Evolutionary conservation across 1,284 basidiomycete species (phyloP).

Genomic region (Rhizoctonia solani): DNA sequence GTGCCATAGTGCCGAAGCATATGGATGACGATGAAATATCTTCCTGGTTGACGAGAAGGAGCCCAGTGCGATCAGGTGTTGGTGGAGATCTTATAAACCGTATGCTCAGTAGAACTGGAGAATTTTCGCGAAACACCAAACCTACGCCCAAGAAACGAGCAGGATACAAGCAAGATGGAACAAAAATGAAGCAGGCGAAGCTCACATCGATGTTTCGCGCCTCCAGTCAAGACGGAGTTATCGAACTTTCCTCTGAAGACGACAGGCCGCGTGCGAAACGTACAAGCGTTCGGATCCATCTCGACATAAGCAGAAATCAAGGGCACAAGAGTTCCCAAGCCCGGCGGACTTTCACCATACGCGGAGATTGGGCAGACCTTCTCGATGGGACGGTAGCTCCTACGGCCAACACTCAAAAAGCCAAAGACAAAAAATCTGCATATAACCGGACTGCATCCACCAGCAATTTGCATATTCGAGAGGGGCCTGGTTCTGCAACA

Average conservation of each 20-base stretch:
- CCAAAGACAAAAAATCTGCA: neutral
- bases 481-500: neutral
- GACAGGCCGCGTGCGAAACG: neutral
- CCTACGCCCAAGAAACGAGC: conserved; percentile 7
- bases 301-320: neutral
- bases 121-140: neutral
- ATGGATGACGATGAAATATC: conserved; percentile 29
- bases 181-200: conserved; percentile 22
- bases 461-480: conserved; percentile 6
- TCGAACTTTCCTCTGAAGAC: conserved; percentile 4
- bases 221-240: neutral
- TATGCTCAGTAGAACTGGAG: conserved; percentile 21
- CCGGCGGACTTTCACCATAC: conserved; percentile 5
- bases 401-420: neutral
- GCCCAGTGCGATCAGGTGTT: conserved; percentile 1
- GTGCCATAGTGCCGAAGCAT: neutral
- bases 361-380: conserved; percentile 14
- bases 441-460: conserved; percentile 15
- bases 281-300: neutral
- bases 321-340: neutral
- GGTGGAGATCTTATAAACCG: conserved; percentile 28
- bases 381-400: conserved; percentile 22
- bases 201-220: conserved; percentile 30
- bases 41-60: conserved; percentile 4
- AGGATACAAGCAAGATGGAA: conserved; percentile 19